Evolutionary conservation across 345 rosid species (phyloP).

Genomic region (Limnanthes douglasii): DNA sequence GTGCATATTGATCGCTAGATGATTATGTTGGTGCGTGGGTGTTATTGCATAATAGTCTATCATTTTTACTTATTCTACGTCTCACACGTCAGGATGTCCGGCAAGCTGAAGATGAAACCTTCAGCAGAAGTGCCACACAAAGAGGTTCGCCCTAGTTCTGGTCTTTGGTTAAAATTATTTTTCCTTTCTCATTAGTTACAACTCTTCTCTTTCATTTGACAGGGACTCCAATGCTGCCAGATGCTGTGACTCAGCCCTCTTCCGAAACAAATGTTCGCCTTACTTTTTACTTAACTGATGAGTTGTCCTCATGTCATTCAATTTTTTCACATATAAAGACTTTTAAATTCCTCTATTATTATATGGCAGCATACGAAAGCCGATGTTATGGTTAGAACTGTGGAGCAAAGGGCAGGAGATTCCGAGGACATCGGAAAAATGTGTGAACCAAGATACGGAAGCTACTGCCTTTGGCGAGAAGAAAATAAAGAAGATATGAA

Average conservation of each 20-base stretch:
- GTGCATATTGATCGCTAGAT: too few species aligned
- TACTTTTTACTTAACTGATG: slow-evolving; percentile 2
- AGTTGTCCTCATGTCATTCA: too few species aligned
- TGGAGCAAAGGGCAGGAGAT: slow-evolving; percentile 8
- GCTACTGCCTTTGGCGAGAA: slow-evolving; percentile 90
- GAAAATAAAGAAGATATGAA: slow-evolving; percentile 74
- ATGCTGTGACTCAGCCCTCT: slow-evolving; percentile 10
- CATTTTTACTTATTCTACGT: not conserved
- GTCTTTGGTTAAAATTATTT: slow-evolving; percentile 1
- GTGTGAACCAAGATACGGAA: slow-evolving; percentile 75
- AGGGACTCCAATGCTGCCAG: slow-evolving; percentile 17
- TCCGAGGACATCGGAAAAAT: slow-evolving; percentile 28
- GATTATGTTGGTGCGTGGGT: too few species aligned
- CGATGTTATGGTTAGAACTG: slow-evolving; percentile 7
- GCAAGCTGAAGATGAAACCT: slow-evolving; percentile 19
- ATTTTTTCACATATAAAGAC: slow-evolving; percentile 2
- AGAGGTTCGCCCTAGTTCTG: slow-evolving; percentile 20
- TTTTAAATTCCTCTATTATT: slow-evolving; percentile 7
- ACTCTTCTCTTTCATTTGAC: slow-evolving; percentile 7
- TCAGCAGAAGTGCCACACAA: slow-evolving; percentile 3
- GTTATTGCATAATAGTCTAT: too few species aligned
- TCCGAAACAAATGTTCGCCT: slow-evolving; percentile 25
- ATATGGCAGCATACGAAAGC: slow-evolving; percentile 24
- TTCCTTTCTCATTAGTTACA: slow-evolving; percentile 1
- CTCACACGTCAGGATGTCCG: slow-evolving; percentile 19